phyloP scores from a whole-genome alignment of 257 asterid species.

The Schizonepeta tenuifolia region DNA sequence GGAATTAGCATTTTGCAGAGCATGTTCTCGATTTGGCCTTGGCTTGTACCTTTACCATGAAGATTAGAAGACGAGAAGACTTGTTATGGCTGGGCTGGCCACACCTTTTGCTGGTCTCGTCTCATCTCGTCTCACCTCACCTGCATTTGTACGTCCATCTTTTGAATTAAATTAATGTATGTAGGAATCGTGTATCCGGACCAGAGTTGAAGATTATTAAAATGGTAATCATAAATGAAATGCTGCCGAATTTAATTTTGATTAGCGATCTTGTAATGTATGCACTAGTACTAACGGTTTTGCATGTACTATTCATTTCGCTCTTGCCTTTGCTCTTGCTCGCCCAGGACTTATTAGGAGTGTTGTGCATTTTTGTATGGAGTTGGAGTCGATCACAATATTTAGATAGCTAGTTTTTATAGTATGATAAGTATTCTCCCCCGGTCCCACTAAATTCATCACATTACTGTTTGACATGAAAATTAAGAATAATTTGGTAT shows the following conservation, averaged over 20 bases:
- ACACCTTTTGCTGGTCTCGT: background rate
- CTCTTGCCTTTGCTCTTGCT: too few species aligned
- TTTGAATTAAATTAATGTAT: background rate
- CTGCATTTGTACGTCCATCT: too few species aligned
- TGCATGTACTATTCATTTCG: background rate
- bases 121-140: too few species aligned
- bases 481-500: too few species aligned
- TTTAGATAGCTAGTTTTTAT: too few species aligned
- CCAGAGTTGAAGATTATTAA: background rate
- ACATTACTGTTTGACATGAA: too few species aligned
- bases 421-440: too few species aligned
- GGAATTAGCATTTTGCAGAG: slow-evolving; percentile 91
- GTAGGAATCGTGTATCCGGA: background rate
- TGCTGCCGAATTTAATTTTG: background rate
- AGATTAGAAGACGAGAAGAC: slow-evolving; percentile 29
- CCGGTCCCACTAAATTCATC: too few species aligned
- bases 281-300: background rate
- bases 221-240: background rate
- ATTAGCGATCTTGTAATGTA: background rate
- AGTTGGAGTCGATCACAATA: background rate
- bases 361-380: background rate
- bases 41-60: slow-evolving; percentile 90
- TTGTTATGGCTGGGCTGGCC: background rate
- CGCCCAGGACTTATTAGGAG: background rate
- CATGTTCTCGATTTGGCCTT: slow-evolving; percentile 95